These are phyloP conservation scores for Talaromyces rugulosus DNA, from an alignment of 2,329 filamentous ascomycete species.

Conservation along the genomic window DNA sequence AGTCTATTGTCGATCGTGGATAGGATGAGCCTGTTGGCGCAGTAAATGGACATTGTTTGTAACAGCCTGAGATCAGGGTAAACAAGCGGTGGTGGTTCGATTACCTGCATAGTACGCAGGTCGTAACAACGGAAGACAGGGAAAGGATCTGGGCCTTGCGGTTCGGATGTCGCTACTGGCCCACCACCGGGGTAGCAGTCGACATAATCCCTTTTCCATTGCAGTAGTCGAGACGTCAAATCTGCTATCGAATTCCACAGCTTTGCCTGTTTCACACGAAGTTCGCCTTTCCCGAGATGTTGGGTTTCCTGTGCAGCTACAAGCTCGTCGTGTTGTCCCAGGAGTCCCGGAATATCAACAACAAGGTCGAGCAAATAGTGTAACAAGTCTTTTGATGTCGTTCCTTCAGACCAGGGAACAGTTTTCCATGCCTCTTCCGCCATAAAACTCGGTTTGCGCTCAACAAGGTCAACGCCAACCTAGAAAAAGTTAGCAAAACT, in stretches of 20 bases:
- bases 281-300: constrained; percentile 26
- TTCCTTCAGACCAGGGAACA: constrained; percentile 34
- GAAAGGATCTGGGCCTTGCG: constrained; percentile 22
- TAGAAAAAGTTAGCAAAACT: constrained; percentile 13
- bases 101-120: constrained; percentile 28
- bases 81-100: constrained; percentile 25
- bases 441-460: constrained; percentile 32
- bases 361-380: constrained; percentile 35
- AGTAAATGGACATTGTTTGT: constrained; percentile 36
- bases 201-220: constrained; percentile 30
- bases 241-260: constrained; percentile 33
- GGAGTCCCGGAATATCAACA: constrained; percentile 29
- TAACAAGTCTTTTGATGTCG: constrained; percentile 33
- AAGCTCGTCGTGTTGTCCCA: constrained; percentile 29
- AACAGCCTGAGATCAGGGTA: constrained; percentile 33
- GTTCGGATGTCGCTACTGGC: constrained; percentile 22
- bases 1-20: constrained; percentile 31
- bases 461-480: constrained; percentile 28
- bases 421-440: constrained; percentile 36
- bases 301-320: constrained; percentile 19
- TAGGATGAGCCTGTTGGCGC: constrained; percentile 27
- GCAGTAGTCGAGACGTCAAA: constrained; percentile 25
- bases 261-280: constrained; percentile 26
- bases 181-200: constrained; percentile 28
- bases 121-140: constrained; percentile 31